Percentiles rank a stretch among this genome's conserved stretches.
Evolutionary conservation across 306 rosid species (phyloP).

Genomic region (Lupinus albus): DNA sequence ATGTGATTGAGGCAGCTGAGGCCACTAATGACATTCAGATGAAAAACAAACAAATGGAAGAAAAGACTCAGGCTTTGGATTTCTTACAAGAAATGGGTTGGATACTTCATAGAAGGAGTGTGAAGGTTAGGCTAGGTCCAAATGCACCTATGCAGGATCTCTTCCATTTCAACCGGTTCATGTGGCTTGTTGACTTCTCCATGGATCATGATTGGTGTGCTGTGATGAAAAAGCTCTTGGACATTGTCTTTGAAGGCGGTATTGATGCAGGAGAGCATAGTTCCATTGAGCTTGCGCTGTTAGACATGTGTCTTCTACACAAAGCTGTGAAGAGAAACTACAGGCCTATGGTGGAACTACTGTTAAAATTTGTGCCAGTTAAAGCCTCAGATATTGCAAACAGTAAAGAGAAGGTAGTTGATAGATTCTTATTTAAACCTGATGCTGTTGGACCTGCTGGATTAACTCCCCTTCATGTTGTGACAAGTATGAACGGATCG

Average conservation of each 20-base stretch:
- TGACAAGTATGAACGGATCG: constrained; percentile 63
- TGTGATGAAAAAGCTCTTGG: constrained; percentile 67
- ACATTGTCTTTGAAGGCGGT: constrained; percentile 58
- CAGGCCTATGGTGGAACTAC: constrained; percentile 65
- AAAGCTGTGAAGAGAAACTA: constrained; percentile 70
- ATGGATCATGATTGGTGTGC: constrained; percentile 82
- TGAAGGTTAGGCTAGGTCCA: constrained; percentile 58
- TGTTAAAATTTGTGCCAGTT: constrained; percentile 56
- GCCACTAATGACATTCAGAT: constrained; percentile 28
- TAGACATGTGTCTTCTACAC: constrained; percentile 69
- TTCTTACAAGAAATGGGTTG: constrained; percentile 84
- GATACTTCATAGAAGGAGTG: constrained; percentile 71
- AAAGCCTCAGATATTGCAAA: constrained; percentile 36
- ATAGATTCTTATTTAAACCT: constrained; percentile 70
- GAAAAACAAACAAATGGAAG: constrained; percentile 43
- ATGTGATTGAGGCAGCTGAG: constrained; percentile 53
- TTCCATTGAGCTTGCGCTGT: constrained; percentile 60
- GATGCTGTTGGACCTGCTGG: constrained; percentile 67
- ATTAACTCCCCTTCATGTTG: constrained; percentile 85
- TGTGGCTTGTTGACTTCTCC: constrained; percentile 74
- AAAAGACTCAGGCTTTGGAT: constrained; percentile 66
- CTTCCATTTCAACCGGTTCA: constrained; percentile 61
- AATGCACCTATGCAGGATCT: constrained; percentile 53
- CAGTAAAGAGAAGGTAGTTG: constrained; percentile 45
- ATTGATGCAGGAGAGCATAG: constrained; percentile 60